Evolutionary conservation across 1,139 yeast species (phyloP), one percentile per base, ranked within the genome.

Genomic region (Debaryomyces robertsiae): DNA sequence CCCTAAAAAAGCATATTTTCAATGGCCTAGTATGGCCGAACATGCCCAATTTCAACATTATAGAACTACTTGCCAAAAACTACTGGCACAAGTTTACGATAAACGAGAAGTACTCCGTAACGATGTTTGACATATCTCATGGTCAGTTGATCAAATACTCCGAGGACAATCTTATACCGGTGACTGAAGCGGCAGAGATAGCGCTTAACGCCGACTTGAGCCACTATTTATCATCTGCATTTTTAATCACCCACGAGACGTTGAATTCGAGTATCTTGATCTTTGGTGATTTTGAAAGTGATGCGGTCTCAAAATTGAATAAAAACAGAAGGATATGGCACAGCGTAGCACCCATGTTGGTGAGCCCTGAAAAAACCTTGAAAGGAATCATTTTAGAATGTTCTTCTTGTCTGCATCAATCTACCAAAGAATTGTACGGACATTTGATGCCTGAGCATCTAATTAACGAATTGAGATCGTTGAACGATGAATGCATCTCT

Each of bases 211-310:
- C 72, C 3, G 18, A 23, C 9, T 18, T 30, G 14, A 14, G 18
- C n/a, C 19, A 28, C 17, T 39, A 39, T 14, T n/a, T 29, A n/a
- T 39, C 42, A 5, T 75, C 84, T 14, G 81, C 84, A 9, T 84
- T 69, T 54, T 61, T 82, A 18, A 58, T 84, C 25, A 53, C 65
- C n/a, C 66, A 76, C 54, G 44, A 50, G 2, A 30, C 41, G 0
- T 51, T 65, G 1, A 50, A 59, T 10, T 50, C 66, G n/a, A 61
- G 65, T 24, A 39, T 87, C 4, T 58, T 86, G 13, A 61, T 84
- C 3, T 88, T 87, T 70, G 96, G 96, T 1, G 96, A 88, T 57
- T 80, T 87, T 39, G 95, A 88, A 57, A 76, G 87, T 32, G 95
- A 87, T 57, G 30, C 55, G 4, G 59, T 70, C 0, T 75, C 84